Evolutionary conservation across 768 basidiomycete species (phyloP), one percentile per base, ranked within the genome.

Genomic region (Flagelloscypha sp.): DNA sequence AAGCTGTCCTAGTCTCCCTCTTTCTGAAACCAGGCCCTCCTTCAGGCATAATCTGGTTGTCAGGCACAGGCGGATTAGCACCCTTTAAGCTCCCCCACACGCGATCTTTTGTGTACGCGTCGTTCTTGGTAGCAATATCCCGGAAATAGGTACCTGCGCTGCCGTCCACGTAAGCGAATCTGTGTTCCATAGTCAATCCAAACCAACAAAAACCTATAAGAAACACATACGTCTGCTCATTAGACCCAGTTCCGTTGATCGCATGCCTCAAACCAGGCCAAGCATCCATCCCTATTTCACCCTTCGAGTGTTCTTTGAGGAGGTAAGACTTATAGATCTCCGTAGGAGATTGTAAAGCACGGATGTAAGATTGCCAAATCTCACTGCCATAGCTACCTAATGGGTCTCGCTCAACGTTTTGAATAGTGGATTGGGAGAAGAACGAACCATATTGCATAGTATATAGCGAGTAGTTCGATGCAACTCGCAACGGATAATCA

Each of bases 401-500:
- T 9, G n/a, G 15, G 25, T 23, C 16, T 29, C 24, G 6, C 12
- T 36, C 16, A 27, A 28, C 8, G 7, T 22, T 12, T n/a, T 13
- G 5, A 21, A 33, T 21, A 11, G n/a, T 5, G 9, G 16, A 24
- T 31, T 3, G n/a, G n/a, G n/a, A n/a, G n/a, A 13, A 40, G 13
- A 35, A 36, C 51, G 41, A 29, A 55, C 56, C 55, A 23, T 49
- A 54, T 32, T 52, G 41, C 24, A 45, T 40, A 15, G 39, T 44
- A 38, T 47, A 57, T 8, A 52, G 47, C 6, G 52, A 52, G 36
- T 57, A 57, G 38, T 57, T 57, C 22, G 56, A 57, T 34, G 54
- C 55, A 1, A 57, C 46, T 11, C 32, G 37, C 17, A 79, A 37
- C 1, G 79, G 78, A 41, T 70, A 80, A 5, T 54, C 54, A 51